Base-by-base conservation (phyloP, 768 basidiomycete genomes). In the Boletus sp. region DNA sequence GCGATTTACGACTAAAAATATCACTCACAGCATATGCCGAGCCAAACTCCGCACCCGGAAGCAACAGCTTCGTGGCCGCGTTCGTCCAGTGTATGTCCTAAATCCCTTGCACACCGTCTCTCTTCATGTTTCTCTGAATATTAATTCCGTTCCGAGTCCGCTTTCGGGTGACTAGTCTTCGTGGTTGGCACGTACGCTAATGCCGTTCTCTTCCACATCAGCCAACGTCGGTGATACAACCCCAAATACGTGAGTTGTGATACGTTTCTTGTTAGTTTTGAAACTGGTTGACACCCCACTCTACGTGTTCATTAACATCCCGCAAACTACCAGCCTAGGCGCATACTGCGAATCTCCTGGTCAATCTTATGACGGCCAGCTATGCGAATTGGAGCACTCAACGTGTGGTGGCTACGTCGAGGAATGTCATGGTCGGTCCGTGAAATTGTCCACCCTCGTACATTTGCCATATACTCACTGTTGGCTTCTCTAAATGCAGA, bases 191-290 rank as follows among this genome's bases (percentile, higher is more conserved):
- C 4, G 13, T 19, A 35, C 21, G n/a, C 51, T 57, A 35, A 63
- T 9, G 0, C 21, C 7, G 7, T 41, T 51, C 17, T 10, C 1
- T 50, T 50, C 21, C 14, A 11, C 33, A 23, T 34, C 57, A 88
- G 86, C 87, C n/a, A 89, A 89, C 56, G 87, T 90, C 40, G 87
- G 89, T 4, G 87, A 89, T 63, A 87, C 85, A 29, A 87, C 79
- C 57, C 88, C 88, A 13, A 90, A 92, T 66, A 89, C 85, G 85
- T 88, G 54, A 64, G 85, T 75, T 44, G 45, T 23, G 9, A 34
- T 5, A 34, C 8, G 2, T n/a, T 34, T 6, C n/a, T 6, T 6
- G 17, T 15, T 15, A 5, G 15, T 19, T 15, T 6, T 40, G 2
- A 19, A 30, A 19, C 29, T 21, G 15, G 38, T 46, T 17, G 15